A percentile compares a stretch with the other conserved stretches of the same genome.
These are phyloP conservation scores for Herpotrichia juniperi DNA, from an alignment of 2,329 filamentous ascomycete species.

Conservation along the genomic window DNA sequence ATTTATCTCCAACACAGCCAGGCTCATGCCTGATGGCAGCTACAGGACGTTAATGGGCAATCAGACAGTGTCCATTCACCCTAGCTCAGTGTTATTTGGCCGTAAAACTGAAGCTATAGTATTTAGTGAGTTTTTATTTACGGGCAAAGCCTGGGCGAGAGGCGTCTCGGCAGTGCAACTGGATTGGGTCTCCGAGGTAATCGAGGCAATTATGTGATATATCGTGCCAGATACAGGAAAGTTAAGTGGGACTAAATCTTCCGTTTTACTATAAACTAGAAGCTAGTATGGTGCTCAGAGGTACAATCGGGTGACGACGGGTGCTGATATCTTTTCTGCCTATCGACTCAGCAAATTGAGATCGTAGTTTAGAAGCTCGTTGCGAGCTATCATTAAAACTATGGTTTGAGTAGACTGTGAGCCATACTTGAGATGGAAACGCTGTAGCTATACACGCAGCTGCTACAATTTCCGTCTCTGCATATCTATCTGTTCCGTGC, in stretches of 20 bases:
- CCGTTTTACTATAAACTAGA: not conserved
- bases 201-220: conserved; percentile 37
- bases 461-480: no score
- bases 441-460: no score
- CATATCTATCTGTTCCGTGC: no score
- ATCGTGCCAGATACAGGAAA: not conserved
- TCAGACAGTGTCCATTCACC: conserved; percentile 68
- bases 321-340: no score
- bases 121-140: conserved; percentile 71
- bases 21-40: conserved; percentile 64
- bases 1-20: conserved; percentile 65
- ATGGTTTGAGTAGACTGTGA: no score
- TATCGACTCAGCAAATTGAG: no score
- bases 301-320: no score
- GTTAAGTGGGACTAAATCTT: not conserved
- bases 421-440: no score
- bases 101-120: conserved; percentile 65
- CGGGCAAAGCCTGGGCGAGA: conserved; percentile 66
- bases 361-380: no score
- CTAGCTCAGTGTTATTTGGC: conserved; percentile 65
- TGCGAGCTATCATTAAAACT: no score
- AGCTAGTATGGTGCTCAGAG: no score
- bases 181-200: conserved; percentile 64
- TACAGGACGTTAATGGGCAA: conserved; percentile 67
- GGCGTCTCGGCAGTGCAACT: conserved; percentile 67